Evolutionary conservation across 352 stramenopile species (phyloP).

Genomic region (Phytopythium litorale): DNA sequence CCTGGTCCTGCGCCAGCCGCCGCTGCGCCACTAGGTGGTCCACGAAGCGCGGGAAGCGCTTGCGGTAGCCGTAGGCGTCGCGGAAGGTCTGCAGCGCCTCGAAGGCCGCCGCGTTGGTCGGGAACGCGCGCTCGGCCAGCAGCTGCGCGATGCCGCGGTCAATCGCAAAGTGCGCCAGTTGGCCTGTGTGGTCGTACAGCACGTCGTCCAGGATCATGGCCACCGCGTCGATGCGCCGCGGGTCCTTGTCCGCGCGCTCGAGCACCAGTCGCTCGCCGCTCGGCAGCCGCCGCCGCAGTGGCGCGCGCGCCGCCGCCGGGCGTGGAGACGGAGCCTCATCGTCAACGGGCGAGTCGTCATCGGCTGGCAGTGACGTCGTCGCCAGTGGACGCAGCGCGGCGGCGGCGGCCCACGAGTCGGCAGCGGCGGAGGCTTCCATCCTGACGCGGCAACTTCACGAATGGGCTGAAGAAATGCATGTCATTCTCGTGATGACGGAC

Average conservation of each 20-base stretch:
- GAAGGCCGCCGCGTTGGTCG: constrained; percentile 56
- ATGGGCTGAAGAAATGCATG: not conserved
- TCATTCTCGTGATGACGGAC: not conserved
- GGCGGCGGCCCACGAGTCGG: no score
- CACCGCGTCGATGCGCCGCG: constrained; percentile 67
- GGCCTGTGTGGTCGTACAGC: constrained; percentile 79
- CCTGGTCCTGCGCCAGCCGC: constrained; percentile 36
- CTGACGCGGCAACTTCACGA: not conserved
- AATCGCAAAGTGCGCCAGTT: constrained; percentile 76
- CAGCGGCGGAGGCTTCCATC: not conserved
- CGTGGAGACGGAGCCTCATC: not conserved
- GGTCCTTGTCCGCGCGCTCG: constrained; percentile 16
- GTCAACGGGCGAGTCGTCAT: not conserved
- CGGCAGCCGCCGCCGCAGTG: constrained; percentile 21
- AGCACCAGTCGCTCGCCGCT: constrained; percentile 22
- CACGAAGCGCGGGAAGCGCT: constrained; percentile 81
- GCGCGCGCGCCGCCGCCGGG: not conserved
- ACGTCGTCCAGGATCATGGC: constrained; percentile 87
- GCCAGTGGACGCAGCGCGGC: not conserved
- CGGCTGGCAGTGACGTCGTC: not conserved
- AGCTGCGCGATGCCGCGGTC: constrained; percentile 74
- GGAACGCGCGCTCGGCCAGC: constrained; percentile 62
- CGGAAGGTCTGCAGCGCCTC: constrained; percentile 77
- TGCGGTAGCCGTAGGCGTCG: constrained; percentile 77
- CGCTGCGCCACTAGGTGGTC: constrained; percentile 61